Evolutionary conservation across 345 rosid genomes (phyloP).

Genomic region (Heritiera fomes): DNA sequence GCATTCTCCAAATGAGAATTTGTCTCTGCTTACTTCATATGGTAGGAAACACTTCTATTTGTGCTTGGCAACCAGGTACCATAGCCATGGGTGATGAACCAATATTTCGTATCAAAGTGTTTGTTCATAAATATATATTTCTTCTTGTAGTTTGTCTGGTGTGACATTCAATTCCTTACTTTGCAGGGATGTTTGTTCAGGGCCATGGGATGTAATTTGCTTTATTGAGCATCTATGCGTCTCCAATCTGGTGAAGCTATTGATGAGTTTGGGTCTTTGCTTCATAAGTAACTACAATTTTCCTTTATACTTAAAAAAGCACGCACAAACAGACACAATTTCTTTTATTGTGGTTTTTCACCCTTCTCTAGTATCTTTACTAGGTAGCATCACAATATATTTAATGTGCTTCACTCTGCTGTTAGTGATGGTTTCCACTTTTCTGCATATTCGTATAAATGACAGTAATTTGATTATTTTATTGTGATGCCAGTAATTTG

Average conservation of each 20-base stretch:
- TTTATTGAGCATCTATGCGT: slow-evolving; percentile 77
- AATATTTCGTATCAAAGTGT: neutral
- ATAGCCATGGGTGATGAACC: neutral
- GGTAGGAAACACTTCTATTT: neutral
- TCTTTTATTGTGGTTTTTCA: neutral
- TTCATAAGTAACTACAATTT: slow-evolving; percentile 45
- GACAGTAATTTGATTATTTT: too few species aligned
- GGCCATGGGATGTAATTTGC: slow-evolving; percentile 72
- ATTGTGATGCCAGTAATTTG: neutral
- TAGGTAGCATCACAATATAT: too few species aligned
- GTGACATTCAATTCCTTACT: neutral
- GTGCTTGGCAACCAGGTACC: neutral
- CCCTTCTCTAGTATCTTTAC: neutral
- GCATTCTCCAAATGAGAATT: neutral
- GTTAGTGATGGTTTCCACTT: neutral
- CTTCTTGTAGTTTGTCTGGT: neutral
- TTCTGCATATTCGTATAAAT: neutral
- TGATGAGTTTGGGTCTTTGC: slow-evolving; percentile 58
- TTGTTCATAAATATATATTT: neutral
- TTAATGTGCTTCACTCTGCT: too few species aligned
- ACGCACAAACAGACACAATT: too few species aligned
- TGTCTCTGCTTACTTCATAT: neutral
- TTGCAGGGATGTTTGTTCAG: slow-evolving; percentile 64
- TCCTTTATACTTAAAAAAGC: neutral
- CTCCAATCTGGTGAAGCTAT: slow-evolving; percentile 55